Percentiles rank a stretch among this genome's conserved stretches.
phyloP scores from a whole-genome alignment of 2,329 filamentous ascomycete genomes.

The Hypoxylon sp. region DNA sequence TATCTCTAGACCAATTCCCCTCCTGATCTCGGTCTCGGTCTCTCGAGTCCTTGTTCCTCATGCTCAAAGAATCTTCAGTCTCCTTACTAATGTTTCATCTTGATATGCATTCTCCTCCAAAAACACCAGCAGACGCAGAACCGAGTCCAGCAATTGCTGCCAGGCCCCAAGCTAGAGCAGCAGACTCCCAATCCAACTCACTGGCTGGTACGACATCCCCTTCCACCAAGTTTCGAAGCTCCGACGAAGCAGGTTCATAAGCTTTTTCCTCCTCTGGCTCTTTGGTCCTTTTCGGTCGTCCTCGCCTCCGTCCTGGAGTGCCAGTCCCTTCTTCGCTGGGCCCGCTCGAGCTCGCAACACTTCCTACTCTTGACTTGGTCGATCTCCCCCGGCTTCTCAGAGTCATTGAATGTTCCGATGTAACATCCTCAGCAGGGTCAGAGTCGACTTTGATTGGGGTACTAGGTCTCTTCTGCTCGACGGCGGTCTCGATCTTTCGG shows the following conservation, averaged over 20 bases:
- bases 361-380: constrained; percentile 42
- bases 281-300: constrained; percentile 45
- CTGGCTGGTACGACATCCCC: constrained; percentile 59
- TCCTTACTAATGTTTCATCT: constrained; percentile 48
- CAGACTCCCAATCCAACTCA: constrained; percentile 62
- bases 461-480: constrained; percentile 29
- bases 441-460: constrained; percentile 32
- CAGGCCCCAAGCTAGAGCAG: constrained; percentile 62
- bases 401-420: constrained; percentile 41
- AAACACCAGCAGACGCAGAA: constrained; percentile 60
- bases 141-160: constrained; percentile 60
- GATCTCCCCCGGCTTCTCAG: constrained; percentile 42
- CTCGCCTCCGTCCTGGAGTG: constrained; percentile 36
- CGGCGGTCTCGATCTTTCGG: constrained; percentile 4
- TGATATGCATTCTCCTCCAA: constrained; percentile 62
- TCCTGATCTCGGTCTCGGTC: neutral
- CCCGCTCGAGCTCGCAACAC: constrained; percentile 44
- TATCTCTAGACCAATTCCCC: constrained; percentile 36
- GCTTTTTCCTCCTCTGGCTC: constrained; percentile 51
- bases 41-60: constrained; percentile 1
- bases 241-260: constrained; percentile 57
- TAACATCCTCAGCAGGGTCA: constrained; percentile 30
- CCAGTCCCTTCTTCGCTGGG: constrained; percentile 36
- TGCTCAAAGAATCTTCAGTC: neutral
- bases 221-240: constrained; percentile 52